These are phyloP conservation scores for Mycena rosella DNA, from an alignment of 768 basidiomycete species.

Conservation along the genomic window DNA sequence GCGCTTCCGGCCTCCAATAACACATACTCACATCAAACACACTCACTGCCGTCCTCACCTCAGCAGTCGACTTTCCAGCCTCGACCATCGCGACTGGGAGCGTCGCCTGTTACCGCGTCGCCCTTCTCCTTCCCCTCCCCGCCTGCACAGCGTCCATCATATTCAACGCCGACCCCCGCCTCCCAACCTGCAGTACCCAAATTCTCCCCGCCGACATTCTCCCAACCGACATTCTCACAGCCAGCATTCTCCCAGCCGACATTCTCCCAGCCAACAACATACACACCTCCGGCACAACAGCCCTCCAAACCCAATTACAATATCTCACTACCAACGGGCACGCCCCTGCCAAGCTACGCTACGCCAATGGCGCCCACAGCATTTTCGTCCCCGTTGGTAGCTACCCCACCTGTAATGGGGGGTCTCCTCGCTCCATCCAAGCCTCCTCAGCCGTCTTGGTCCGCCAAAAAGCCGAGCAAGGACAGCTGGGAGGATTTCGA, in stretches of 20 bases:
- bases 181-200: conserved; percentile 19
- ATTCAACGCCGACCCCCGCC: conserved; percentile 14
- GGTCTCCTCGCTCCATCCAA: conserved; percentile 74
- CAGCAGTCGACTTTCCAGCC: conserved; percentile 48
- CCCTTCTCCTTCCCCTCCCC: conserved; percentile 44
- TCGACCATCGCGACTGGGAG: conserved; percentile 56
- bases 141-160: conserved; percentile 34
- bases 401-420: conserved; percentile 52
- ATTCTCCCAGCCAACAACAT: too few species aligned
- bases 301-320: conserved; percentile 70
- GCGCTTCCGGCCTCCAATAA: conserved; percentile 24
- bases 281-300: conserved; percentile 28
- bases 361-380: conserved; percentile 44
- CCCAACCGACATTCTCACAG: conserved; percentile 24
- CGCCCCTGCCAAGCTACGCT: conserved; percentile 23
- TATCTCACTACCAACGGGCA: conserved; percentile 53
- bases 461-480: conserved; percentile 66
- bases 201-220: conserved; percentile 27
- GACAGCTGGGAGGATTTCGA: conserved; percentile 89
- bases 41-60: conserved; percentile 56
- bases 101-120: conserved; percentile 50
- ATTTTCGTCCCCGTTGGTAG: conserved; percentile 37
- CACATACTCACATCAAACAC: conserved; percentile 40
- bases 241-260: conserved; percentile 13
- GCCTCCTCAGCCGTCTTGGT: conserved; percentile 65